Percentiles rank a stretch among this genome's conserved stretches.
Evolutionary conservation across 345 rosid genomes (phyloP).

Genomic region (Noccaea caerulescens): DNA sequence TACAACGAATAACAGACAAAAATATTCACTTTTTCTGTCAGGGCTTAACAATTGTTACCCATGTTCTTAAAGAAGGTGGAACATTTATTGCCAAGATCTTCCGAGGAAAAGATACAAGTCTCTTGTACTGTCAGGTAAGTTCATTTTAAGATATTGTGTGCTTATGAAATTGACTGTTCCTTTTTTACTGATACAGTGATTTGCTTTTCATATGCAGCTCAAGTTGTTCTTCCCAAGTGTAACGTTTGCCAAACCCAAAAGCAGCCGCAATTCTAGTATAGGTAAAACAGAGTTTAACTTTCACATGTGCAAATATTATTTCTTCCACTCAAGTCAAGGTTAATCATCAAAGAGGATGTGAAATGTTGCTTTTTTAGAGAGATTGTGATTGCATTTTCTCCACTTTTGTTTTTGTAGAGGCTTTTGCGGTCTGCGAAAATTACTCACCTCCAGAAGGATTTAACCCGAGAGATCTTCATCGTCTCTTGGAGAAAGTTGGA

Average conservation of each 20-base stretch:
- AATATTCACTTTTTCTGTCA: slow-evolving; percentile 31
- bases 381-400: slow-evolving; percentile 32
- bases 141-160: background rate
- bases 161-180: slow-evolving; percentile 7
- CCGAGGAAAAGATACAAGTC: slow-evolving; percentile 99
- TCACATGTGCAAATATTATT: slow-evolving; percentile 26
- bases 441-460: slow-evolving; percentile 90
- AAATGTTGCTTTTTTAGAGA: background rate
- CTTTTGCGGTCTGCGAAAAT: slow-evolving; percentile 94
- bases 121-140: slow-evolving; percentile 86
- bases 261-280: slow-evolving; percentile 99
- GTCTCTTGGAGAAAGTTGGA: slow-evolving; percentile 85
- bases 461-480: slow-evolving; percentile 76
- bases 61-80: slow-evolving; percentile 89
- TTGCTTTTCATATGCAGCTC: slow-evolving; percentile 57
- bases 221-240: slow-evolving; percentile 89
- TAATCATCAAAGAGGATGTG: slow-evolving; percentile 24
- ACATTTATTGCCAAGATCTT: slow-evolving; percentile 91
- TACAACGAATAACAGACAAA: background rate
- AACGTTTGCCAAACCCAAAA: slow-evolving; percentile 96
- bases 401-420: slow-evolving; percentile 58
- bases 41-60: slow-evolving; percentile 93
- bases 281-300: slow-evolving; percentile 54
- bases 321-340: slow-evolving; percentile 30
- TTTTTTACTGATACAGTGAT: slow-evolving; percentile 15